Evolutionary conservation across 192 early-diverging fungal species (phyloP).

Genomic region (Linnemannia exigua): DNA sequence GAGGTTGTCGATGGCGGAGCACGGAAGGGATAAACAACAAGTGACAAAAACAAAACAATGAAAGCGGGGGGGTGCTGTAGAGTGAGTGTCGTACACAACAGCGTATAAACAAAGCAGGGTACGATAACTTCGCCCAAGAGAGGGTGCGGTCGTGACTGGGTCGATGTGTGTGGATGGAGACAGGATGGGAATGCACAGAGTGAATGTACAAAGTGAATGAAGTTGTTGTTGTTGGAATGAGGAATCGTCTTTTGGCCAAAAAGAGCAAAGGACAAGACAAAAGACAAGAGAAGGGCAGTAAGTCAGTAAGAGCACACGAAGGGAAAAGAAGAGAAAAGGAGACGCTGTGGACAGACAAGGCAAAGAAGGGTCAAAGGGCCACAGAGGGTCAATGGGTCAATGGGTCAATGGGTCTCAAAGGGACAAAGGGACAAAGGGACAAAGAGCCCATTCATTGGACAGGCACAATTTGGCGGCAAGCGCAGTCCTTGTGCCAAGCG

Average conservation of each 20-base stretch:
- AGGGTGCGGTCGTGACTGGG: too few species aligned
- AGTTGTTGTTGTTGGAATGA: too few species aligned
- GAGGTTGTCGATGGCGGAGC: too few species aligned
- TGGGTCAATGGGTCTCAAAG: too few species aligned
- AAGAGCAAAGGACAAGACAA: not conserved
- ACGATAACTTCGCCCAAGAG: too few species aligned
- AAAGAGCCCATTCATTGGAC: not conserved
- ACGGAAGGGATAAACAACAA: not conserved
- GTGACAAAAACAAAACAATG: not conserved
- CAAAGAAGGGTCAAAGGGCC: not conserved
- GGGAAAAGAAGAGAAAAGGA: not conserved
- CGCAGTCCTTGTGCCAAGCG: not conserved
- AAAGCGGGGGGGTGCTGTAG: not conserved
- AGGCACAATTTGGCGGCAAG: not conserved
- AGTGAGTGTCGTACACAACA: too few species aligned
- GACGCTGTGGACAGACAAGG: not conserved
- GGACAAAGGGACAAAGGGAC: not conserved
- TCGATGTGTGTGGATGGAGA: too few species aligned
- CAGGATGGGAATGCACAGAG: too few species aligned
- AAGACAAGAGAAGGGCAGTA: not conserved
- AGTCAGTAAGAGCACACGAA: too few species aligned
- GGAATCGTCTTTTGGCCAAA: not conserved
- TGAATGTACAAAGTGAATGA: too few species aligned
- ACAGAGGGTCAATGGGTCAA: too few species aligned
- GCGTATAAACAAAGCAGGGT: too few species aligned